Evolutionary conservation across 306 rosid species (phyloP).

Genomic region (Spatholobus suberectus): DNA sequence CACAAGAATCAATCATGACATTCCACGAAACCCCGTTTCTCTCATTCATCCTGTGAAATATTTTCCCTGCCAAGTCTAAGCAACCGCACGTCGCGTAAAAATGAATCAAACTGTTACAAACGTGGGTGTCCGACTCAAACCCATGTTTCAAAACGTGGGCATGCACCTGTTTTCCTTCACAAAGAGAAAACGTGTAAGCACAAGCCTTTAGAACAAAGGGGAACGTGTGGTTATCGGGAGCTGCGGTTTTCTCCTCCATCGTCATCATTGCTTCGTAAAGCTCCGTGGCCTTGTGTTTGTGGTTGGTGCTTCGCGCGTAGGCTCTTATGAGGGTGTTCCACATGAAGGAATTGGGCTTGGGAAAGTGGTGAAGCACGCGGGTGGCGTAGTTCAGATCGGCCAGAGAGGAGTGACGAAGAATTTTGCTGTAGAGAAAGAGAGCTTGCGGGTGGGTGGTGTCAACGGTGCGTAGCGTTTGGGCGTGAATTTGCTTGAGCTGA

Average conservation of each 20-base stretch:
- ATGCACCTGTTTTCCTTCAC: conserved; percentile 79
- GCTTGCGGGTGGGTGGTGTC: conserved; percentile 49
- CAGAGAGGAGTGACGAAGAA: conserved; percentile 58
- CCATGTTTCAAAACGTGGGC: conserved; percentile 68
- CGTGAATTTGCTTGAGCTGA: conserved; percentile 76
- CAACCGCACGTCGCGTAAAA: conserved; percentile 71
- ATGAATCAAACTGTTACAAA: conserved; percentile 83
- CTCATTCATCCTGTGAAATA: conserved; percentile 60
- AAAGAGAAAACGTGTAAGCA: conserved; percentile 63
- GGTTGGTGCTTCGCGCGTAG: conserved; percentile 59
- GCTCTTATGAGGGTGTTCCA: conserved; percentile 87
- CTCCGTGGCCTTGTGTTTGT: conserved; percentile 49
- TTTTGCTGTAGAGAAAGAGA: conserved; percentile 57
- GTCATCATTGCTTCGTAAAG: conserved; percentile 59
- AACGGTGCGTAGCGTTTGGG: conserved; percentile 69
- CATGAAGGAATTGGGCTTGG: conserved; percentile 71
- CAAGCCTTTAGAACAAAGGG: conserved; percentile 82
- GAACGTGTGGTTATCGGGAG: conserved; percentile 70
- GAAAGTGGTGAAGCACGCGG: conserved; percentile 58
- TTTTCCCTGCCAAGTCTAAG: conserved; percentile 60
- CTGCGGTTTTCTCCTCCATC: conserved; percentile 39
- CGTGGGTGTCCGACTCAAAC: conserved; percentile 59
- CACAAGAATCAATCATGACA: conserved; percentile 68
- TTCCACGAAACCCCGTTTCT: conserved; percentile 85
- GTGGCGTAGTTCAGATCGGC: conserved; percentile 59